Evolutionary conservation across 2,329 filamentous ascomycete genomes (phyloP), one percentile per base, ranked within the genome.

Genomic region (Bipolaris oryzae): DNA sequence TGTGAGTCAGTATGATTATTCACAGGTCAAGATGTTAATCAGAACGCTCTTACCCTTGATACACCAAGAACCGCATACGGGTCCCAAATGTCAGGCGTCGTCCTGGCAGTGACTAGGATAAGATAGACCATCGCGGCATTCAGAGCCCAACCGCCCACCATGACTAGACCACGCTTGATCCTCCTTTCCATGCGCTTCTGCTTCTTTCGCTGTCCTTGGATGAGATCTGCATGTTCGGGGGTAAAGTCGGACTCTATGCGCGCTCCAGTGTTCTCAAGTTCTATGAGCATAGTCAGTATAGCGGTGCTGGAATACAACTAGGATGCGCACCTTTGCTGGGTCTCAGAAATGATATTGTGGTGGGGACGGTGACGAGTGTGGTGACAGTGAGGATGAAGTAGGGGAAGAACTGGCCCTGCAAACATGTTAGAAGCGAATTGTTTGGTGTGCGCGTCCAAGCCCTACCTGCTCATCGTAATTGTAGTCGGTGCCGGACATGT

Each of bases 361-460:
- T 84, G 60, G 94, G 93, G 57, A 96, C 80, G 33, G 95, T 97
- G 78, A 97, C 85, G 66, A 99, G 87, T 72, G 89, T 88, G 61
- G 89, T 87, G 72, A 98, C 84, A 41, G 93, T 97, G 75, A 97
- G 88, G 79, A 98, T 89, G 83, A 99, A 99, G 85, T 96, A 96
- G 67, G 96, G 95, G 84, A 97, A 99, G 83, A 97, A 97, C 85
- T 97, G 91, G 70, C 92, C 93, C 86, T 95, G 58, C 15, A 15
- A 2, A 6, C 11, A 28, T 50, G 59, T 74, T 64, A 70, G 66
- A 41, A 11, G 37, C 16, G 34, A 1, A 45, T 15, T 48, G 13
- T 7, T 39, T 16, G 11, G 16, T 33, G 52, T 45, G 25, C 39
- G 53, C 35, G 53, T 34, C 50, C 45, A 37, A 44, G 51, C 56